Base-by-base conservation (phyloP, 2,329 filamentous ascomycete species). In the Trichoderma brevicompactum region DNA sequence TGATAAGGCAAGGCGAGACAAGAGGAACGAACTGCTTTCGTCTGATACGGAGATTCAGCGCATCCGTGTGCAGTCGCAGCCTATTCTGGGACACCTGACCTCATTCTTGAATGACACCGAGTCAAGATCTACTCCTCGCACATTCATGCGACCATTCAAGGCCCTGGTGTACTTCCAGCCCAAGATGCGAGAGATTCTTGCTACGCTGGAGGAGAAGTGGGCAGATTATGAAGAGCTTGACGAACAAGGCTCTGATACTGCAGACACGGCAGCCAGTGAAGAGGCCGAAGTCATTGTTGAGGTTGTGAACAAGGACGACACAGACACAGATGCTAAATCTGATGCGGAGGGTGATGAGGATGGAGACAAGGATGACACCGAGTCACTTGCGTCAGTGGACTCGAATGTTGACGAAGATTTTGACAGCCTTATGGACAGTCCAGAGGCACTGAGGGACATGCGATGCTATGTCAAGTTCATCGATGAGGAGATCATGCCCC, bases 401-500 rank as follows among this genome's bases (percentile, higher is more conserved):
- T 79, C 77, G 0, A 76, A 77, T 44, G 75, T 72, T 5, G 74
- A 75, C 36, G 73, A 74, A 58, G 74, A 79, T 64, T 69, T 75
- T 38, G 75, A 78, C 36, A 67, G 69, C 2, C 69, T 78, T 60
- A 79, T 79, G 76, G 75, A 79, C 56, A 78, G 75, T 62, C 70
- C 74, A 1, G 78, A 79, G 61, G 78, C 78, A 0, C 71, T 80
- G 15, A 69, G 73, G 2, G 77, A 81, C 65, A 79, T 81, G 75
- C 72, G 77, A 13, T 78, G 75, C 73, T 81, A 81, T 44, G 76
- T 81, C 53, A 69, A 79, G 40, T 81, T 81, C 60, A 69, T 81
- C n/a, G 79, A 81, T 46, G 70, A 77, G 19, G 76, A 80, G 48
- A 69, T 81, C 32, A 74, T 81, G 71, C 78, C 78, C 3, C 66